These are phyloP conservation scores for Nothopassalora personata DNA, from an alignment of 2,329 filamentous ascomycete species.

Conservation along the genomic window DNA sequence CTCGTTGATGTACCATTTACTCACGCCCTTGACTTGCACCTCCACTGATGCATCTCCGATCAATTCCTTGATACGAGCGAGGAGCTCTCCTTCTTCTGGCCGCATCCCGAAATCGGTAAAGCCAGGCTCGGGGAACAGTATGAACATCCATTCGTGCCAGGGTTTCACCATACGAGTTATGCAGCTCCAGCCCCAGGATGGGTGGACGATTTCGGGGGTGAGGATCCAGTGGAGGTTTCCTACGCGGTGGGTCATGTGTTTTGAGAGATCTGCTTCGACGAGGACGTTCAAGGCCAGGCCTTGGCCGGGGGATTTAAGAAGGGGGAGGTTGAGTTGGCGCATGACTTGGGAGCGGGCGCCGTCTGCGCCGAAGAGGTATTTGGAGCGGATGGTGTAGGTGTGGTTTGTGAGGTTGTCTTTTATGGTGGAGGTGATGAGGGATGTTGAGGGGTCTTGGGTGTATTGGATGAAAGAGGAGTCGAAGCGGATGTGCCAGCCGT, in stretches of 20 bases:
- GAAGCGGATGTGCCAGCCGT: slow-evolving; percentile 39
- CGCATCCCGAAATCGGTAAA: slow-evolving; percentile 34
- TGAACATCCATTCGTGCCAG: slow-evolving; percentile 55
- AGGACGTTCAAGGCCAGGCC: slow-evolving; percentile 49
- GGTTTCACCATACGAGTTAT: slow-evolving; percentile 58
- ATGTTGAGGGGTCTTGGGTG: slow-evolving; percentile 18
- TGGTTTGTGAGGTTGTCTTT: slow-evolving; percentile 33
- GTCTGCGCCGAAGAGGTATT: slow-evolving; percentile 58
- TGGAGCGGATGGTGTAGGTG: slow-evolving; percentile 47
- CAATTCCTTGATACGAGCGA: slow-evolving; percentile 43
- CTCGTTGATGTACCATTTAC: slow-evolving; percentile 59
- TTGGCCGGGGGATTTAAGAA: slow-evolving; percentile 40
- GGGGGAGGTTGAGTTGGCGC: slow-evolving; percentile 43
- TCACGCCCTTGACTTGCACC: slow-evolving; percentile 49
- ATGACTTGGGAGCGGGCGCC: slow-evolving; percentile 46
- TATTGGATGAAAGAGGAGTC: slow-evolving; percentile 35
- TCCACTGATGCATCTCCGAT: slow-evolving; percentile 52
- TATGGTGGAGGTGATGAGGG: slow-evolving; percentile 34
- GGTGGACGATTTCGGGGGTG: slow-evolving; percentile 46
- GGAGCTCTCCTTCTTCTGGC: slow-evolving; percentile 46
- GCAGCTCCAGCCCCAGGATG: slow-evolving; percentile 47
- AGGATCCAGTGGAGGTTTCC: slow-evolving; percentile 60
- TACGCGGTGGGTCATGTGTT: slow-evolving; percentile 45
- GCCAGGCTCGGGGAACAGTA: slow-evolving; percentile 42
- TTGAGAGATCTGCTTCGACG: slow-evolving; percentile 47